Evolutionary conservation across 1,284 basidiomycete genomes (phyloP).

Genomic region (Ganoderma multipileum): DNA sequence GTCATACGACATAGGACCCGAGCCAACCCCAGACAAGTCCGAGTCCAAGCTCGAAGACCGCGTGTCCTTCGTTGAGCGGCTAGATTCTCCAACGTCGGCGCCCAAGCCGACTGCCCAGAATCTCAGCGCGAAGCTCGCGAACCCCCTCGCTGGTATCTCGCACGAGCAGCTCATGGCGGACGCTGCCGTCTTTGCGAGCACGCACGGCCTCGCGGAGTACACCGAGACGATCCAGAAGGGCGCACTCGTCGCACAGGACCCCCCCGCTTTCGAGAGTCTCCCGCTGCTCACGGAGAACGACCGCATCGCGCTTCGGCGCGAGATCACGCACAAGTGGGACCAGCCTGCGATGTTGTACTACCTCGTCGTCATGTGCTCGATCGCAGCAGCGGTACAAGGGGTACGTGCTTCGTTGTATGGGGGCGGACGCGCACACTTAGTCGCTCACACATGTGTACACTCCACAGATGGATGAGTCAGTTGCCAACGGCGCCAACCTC

Average conservation of each 20-base stretch:
- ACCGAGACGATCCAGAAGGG: slow-evolving; percentile 60
- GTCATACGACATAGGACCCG: neutral
- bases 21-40: neutral
- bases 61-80: slow-evolving; percentile 34
- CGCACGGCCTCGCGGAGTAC: slow-evolving; percentile 57
- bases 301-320: slow-evolving; percentile 54
- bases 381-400: slow-evolving; percentile 77
- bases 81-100: slow-evolving; percentile 33
- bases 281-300: slow-evolving; percentile 67
- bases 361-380: slow-evolving; percentile 62
- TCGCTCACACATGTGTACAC: too few relatives aligned
- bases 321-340: slow-evolving; percentile 70
- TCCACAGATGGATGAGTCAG: slow-evolving; percentile 67
- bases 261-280: slow-evolving; percentile 58
- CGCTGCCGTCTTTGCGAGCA: slow-evolving; percentile 60
- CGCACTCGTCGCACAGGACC: slow-evolving; percentile 68
- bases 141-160: slow-evolving; percentile 63
- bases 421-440: neutral
- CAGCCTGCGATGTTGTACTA: slow-evolving; percentile 65
- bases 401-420: slow-evolving; percentile 40
- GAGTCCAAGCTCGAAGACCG: slow-evolving; percentile 4
- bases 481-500: slow-evolving; percentile 77
- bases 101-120: slow-evolving; percentile 29
- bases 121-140: slow-evolving; percentile 53
- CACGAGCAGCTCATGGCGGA: slow-evolving; percentile 62